Percentiles rank a stretch among this genome's conserved stretches.
These are phyloP conservation scores for Colletotrichum zoysiae DNA, from an alignment of 2,329 filamentous ascomycete genomes.

Conservation along the genomic window DNA sequence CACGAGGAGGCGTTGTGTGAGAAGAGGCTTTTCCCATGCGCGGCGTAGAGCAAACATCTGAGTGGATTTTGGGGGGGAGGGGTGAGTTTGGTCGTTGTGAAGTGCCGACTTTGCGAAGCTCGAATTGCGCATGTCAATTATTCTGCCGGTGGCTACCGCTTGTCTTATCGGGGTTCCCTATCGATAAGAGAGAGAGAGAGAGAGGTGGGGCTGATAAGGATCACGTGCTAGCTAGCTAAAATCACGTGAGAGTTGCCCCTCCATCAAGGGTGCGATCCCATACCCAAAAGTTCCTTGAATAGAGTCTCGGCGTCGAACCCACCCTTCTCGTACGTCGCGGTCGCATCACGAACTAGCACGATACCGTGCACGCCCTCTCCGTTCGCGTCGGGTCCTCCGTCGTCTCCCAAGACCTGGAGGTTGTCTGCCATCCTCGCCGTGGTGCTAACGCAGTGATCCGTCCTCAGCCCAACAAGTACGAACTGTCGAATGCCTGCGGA, in stretches of 20 bases:
- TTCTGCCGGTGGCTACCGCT: background rate
- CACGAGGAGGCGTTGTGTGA: background rate
- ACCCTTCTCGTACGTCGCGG: constrained; percentile 58
- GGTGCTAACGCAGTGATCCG: constrained; percentile 48
- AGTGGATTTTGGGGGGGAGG: background rate
- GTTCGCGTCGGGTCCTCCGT: constrained; percentile 47
- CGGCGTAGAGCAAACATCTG: constrained; percentile 2
- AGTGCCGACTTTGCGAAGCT: background rate
- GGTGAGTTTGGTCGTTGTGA: background rate
- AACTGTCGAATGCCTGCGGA: too few species aligned
- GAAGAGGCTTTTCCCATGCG: background rate
- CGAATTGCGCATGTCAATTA: background rate
- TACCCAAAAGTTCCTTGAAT: background rate
- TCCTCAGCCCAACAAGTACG: too few species aligned
- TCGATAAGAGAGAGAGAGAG: background rate
- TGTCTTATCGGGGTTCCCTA: background rate
- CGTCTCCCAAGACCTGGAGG: constrained; percentile 55
- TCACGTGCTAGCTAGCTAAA: too few species aligned
- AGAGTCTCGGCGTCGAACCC: constrained; percentile 59
- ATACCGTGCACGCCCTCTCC: constrained; percentile 48
- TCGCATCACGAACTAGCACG: constrained; percentile 59
- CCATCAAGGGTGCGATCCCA: too few species aligned
- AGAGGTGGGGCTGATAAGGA: background rate
- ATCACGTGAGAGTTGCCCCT: too few species aligned
- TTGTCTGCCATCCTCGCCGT: constrained; percentile 62